Base-by-base conservation (phyloP, 768 basidiomycete species). In the Serendipita sp. region DNA sequence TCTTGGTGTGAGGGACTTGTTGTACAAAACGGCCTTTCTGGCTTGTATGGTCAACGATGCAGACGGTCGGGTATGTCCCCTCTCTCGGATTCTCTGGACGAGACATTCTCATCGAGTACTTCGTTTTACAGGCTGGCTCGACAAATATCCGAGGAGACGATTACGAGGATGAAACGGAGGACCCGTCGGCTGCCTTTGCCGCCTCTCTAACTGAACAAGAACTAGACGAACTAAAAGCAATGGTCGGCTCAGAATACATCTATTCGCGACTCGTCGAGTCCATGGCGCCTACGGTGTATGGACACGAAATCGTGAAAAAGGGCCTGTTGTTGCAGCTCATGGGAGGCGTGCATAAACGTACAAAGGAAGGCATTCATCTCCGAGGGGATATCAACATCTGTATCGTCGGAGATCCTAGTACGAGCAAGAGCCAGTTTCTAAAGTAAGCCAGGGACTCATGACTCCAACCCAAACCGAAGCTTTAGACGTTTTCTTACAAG, bases 261-360 rank as follows among this genome's bases (percentile, higher is more conserved):
- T 99, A 98, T 73, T 84, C 88, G 29, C 84, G 95, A 5, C 77
- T 98, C 3, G 95, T 98, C 27, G 84, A 87, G 70, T 92, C 89
- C 70, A 95, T 98, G 66, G 96, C 96, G 0, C 96, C 96, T 2
- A 97, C 96, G 0, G 95, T 99, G 1, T 98, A 97, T 70, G 96
- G 96, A 1, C 96, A 98, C 71, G 96, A 99, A 71, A 94, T 97
- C 62, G 94, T 98, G 69, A 98, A 99, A 78, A 99, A 99, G 72
- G 96, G 96, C 11, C 79, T 99, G 37, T 76, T 98, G 27, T 77
- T 99, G 16, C 96, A 98, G 71, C 81, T 99, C 29, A 95, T 99
- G 92, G 94, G 96, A 27, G 96, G 96, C 27, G 95, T 98, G 3
- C 95, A 98, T 76, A 99, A 99, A 73, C 84, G 92, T 72, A 98